A percentile compares a stretch with the other conserved stretches of the same genome.
Conservation (phyloP, 192 early-diverging fungal genomes). For the Backusella australiensis region DNA sequence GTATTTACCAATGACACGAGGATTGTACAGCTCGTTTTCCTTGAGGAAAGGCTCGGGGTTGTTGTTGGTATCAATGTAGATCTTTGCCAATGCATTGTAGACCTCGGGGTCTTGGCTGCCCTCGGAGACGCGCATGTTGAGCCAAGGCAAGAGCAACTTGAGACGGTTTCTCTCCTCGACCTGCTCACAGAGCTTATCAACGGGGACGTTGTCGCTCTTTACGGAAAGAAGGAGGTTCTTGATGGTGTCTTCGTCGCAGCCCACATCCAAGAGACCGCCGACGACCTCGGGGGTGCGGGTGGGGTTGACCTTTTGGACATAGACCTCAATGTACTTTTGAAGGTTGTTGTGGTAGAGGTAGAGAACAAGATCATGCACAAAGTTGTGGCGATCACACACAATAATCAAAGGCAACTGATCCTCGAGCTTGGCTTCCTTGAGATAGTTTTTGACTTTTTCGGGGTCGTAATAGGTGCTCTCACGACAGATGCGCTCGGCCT, state of each 20-base stretch:
- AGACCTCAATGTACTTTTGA: conserved; percentile 97
- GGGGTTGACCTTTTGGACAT: conserved; percentile 98
- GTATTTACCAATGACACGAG: conserved; percentile 91
- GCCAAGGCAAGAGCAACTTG: conserved; percentile 94
- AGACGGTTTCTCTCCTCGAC: conserved; percentile 96
- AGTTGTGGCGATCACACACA: conserved; percentile 97
- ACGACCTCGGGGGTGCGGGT: conserved; percentile 91
- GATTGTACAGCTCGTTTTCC: conserved; percentile 86
- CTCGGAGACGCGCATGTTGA: conserved; percentile 86
- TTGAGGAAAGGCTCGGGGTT: conserved; percentile 95
- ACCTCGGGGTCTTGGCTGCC: conserved; percentile 88
- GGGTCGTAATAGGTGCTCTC: conserved; percentile 97
- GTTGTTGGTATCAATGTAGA: conserved; percentile 99
- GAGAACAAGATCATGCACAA: conserved; percentile 96
- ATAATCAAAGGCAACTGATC: conserved; percentile 98
- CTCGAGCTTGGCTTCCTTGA: conserved; percentile 94
- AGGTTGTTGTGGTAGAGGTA: conserved; percentile 94
- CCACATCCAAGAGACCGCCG: conserved; percentile 95
- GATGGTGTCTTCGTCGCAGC: conserved; percentile 94
- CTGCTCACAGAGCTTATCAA: conserved; percentile 85
- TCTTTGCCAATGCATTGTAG: conserved; percentile 98
- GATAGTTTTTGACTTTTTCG: conserved; percentile 98
- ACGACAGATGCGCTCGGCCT: conserved; percentile 95
- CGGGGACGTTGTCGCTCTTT: conserved; percentile 68
- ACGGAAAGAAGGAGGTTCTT: conserved; percentile 89